Base-by-base conservation (phyloP, 176 grass and related monocot genomes). In the Lolium multiflorum region DNA sequence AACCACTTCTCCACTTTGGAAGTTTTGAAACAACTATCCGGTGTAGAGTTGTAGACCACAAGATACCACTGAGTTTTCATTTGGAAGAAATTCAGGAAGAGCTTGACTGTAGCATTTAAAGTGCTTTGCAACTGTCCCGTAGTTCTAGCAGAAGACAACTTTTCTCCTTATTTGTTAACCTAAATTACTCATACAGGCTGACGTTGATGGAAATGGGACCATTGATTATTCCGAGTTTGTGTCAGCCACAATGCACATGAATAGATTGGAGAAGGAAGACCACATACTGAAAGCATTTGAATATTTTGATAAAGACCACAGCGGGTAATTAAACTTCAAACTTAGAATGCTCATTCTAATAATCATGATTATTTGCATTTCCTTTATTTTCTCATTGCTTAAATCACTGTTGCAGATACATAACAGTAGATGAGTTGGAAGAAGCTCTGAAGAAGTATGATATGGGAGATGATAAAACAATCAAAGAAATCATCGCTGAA, bases 161-260 rank as follows among this genome's bases (percentile, higher is more conserved):
- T 77, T 3, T 71, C 20, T 79, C 22, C 37, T 85, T 61, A 73
- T 79, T 71, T 6, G 6, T 81, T 61, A 14, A 55, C 67, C 60
- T 74, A 52, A 38, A 60, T 91, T 92, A 68, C 73, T 35, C 11
- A 77, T 75, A 72, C 83, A 99, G 97, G 97, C 97, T 78, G 97
- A 99, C 87, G 94, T 99, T 84, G 97, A 99, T 96, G 97, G 97
- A 96, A 93, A 96, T 91, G 97, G 97, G 72, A 87, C 82, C 71
- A 99, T 99, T 87, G 97, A 99, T 87, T 99, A 99, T 68, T 74
- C 90, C 3, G 97, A 99, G 81, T 99, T 99, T 62, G 94, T 99
- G 83, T 94, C 94, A 9, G 97, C 97, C 3, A 99, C 97, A 76
- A 99, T 99, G 97, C 97, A 99, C 81, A 93, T 99, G 94, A 99